Base-by-base conservation (phyloP, 352 stramenopile genomes). In the Phytophthora europaea region DNA sequence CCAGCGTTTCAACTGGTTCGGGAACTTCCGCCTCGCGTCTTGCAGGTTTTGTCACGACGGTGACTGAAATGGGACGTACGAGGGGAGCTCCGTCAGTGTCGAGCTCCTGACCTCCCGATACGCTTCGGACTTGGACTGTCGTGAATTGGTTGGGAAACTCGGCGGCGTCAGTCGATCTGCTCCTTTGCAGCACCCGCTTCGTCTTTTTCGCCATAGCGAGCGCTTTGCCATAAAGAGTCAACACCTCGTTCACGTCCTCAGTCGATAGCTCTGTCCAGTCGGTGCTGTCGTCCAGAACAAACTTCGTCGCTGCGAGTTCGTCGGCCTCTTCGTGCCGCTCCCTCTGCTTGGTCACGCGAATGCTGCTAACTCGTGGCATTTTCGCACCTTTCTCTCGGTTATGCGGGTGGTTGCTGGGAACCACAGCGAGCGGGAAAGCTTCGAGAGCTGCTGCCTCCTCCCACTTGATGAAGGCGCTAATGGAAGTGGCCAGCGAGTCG, bases 381-480 rank as follows among this genome's bases (percentile, higher is more conserved):
- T 13, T 15, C 20, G 45, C 16, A 22, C 3, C 8, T 38, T 50
- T 52, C 38, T 65, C 52, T 50, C n/a, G 36, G 10, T 36, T 55
- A 10, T 28, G 52, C 5, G 36, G 22, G 10, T 60, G 52, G 15
- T 51, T 67, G 22, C 3, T 54, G 15, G 72, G 8, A 15, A 53
- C 23, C 16, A 77, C 69, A 15, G 59, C 54, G 6, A 80, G 63
- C 4, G 73, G 63, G 5, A 77, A 77, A 34, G 50, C 64, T 43
- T 75, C 65, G 31, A 80, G 50, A n/a, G n/a, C 20, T 26, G 43
- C 16, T 0, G 7, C 18, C 0, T 72, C 72, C 22, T 79, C 67
- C 67, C 67, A 79, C 59, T 79, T 79, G 20, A 75, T 61, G 9
- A 60, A 79, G 2, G 72, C 7, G 15, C 26, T 69, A 2, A 54